Percentiles rank a stretch among this genome's conserved stretches.
Conservation (phyloP, 2,329 filamentous ascomycete genomes). For the Nemania serpens region DNA sequence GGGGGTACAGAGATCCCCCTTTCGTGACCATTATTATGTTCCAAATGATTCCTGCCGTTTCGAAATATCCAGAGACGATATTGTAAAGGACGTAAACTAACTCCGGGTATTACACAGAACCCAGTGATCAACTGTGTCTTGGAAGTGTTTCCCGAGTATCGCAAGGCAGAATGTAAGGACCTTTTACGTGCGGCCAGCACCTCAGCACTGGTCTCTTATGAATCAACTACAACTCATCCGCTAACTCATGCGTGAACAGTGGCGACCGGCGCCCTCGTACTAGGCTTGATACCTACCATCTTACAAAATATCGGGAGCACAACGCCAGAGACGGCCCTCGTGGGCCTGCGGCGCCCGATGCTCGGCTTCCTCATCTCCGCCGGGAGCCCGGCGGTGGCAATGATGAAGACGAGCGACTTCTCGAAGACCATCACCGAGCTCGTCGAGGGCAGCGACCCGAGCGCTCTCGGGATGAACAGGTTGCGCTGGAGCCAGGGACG, state of each 20-base stretch:
- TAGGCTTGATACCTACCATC: slow-evolving; percentile 33
- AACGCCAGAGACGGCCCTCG: slow-evolving; percentile 28
- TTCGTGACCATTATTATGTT: no score
- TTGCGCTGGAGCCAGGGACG: slow-evolving; percentile 14
- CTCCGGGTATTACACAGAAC: neutral
- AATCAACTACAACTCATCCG: neutral
- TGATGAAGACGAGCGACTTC: slow-evolving; percentile 27
- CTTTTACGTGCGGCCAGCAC: neutral
- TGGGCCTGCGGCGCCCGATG: slow-evolving; percentile 24
- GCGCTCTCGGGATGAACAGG: slow-evolving; percentile 9
- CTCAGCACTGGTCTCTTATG: neutral
- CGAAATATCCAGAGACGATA: no score
- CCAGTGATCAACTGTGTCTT: slow-evolving; percentile 32
- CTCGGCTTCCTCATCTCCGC: slow-evolving; percentile 29
- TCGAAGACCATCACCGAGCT: slow-evolving; percentile 11
- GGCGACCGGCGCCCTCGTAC: slow-evolving; percentile 29
- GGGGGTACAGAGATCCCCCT: no score
- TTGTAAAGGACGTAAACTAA: no score
- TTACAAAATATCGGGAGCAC: slow-evolving; percentile 28
- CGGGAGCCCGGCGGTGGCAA: slow-evolving; percentile 29
- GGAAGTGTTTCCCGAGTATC: slow-evolving; percentile 26
- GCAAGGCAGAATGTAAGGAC: slow-evolving; percentile 31
- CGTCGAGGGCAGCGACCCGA: slow-evolving; percentile 11
- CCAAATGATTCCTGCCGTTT: no score
- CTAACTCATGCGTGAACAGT: slow-evolving; percentile 10